A percentile compares a stretch with the other conserved stretches of the same genome.
Conservation (phyloP, 148 eudicot genomes). For the Linanthus parryae region DNA sequence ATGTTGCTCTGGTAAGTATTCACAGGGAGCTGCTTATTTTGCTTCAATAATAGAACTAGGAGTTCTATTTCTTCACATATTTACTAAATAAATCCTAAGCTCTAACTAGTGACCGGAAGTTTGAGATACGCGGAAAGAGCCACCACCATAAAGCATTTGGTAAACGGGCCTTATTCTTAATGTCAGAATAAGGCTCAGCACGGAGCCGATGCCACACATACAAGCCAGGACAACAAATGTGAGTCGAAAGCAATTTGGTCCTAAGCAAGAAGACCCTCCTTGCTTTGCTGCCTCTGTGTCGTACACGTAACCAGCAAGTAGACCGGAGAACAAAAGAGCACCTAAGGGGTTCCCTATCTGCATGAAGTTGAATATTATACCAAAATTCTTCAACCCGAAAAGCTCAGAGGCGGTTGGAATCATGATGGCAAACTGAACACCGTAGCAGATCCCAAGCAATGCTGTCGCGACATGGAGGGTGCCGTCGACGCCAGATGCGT, state of each 20-base stretch:
- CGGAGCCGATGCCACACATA: slow-evolving; percentile 58
- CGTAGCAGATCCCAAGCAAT: slow-evolving; percentile 79
- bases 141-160: slow-evolving; percentile 85
- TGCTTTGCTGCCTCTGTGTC: slow-evolving; percentile 78
- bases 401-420: slow-evolving; percentile 93
- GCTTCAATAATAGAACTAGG: too few species aligned
- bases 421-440: slow-evolving; percentile 85
- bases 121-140: slow-evolving; percentile 60
- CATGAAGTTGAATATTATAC: slow-evolving; percentile 86
- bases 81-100: too few species aligned
- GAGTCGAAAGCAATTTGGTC: slow-evolving; percentile 71
- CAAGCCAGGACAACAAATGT: slow-evolving; percentile 79
- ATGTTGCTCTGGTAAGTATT: too few species aligned
- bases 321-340: slow-evolving; percentile 78
- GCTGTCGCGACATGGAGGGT: slow-evolving; percentile 76
- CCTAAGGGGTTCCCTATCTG: slow-evolving; percentile 79
- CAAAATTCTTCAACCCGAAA: slow-evolving; percentile 81
- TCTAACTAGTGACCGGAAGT: slow-evolving; percentile 26
- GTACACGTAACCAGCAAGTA: slow-evolving; percentile 75
- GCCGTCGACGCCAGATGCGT: slow-evolving; percentile 63
- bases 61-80: too few species aligned
- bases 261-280: slow-evolving; percentile 56
- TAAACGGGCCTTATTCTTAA: slow-evolving; percentile 76
- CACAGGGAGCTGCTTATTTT: too few species aligned
- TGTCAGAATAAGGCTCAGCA: slow-evolving; percentile 59